Conservation (phyloP, 2,329 filamentous ascomycete genomes). For the Botryotinia calthae region DNA sequence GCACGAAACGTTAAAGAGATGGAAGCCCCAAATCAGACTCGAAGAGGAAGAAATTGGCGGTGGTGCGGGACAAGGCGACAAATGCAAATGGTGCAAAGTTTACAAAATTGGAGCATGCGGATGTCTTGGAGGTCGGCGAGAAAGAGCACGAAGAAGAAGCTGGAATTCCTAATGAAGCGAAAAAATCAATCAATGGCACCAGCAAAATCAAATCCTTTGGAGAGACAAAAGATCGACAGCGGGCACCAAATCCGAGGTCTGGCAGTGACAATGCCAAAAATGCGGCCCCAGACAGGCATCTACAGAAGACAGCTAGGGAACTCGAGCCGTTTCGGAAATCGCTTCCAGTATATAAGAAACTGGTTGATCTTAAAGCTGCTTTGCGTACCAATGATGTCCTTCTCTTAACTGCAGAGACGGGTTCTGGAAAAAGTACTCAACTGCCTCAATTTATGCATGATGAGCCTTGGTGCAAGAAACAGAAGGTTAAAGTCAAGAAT, state of each 20-base stretch:
- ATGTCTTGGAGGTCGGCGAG: not conserved
- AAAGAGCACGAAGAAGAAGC: constrained; percentile 7
- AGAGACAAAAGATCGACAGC: not conserved
- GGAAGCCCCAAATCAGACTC: constrained; percentile 28
- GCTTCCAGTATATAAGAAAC: constrained; percentile 37
- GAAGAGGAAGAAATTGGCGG: constrained; percentile 34
- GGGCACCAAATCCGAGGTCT: constrained; percentile 18
- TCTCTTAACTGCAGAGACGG: constrained; percentile 86
- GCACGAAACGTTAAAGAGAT: constrained; percentile 28
- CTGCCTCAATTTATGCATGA: constrained; percentile 84
- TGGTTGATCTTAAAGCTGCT: constrained; percentile 33
- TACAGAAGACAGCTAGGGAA: constrained; percentile 27
- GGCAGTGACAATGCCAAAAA: constrained; percentile 1
- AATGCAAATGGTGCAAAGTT: constrained; percentile 27
- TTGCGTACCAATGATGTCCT: constrained; percentile 60
- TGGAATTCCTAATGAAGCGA: not conserved
- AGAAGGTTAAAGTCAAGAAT: constrained; percentile 49
- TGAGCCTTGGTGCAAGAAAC: constrained; percentile 74
- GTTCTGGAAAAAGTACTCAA: constrained; percentile 93
- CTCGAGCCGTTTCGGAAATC: constrained; percentile 32
- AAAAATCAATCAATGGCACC: not conserved
- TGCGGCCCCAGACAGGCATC: constrained; percentile 21
- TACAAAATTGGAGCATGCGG: not conserved
- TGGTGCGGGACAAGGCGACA: constrained; percentile 25
- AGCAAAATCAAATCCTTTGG: not conserved